Conservation (phyloP, 805 yeast species). For the Grigorovia transvaalensis region DNA sequence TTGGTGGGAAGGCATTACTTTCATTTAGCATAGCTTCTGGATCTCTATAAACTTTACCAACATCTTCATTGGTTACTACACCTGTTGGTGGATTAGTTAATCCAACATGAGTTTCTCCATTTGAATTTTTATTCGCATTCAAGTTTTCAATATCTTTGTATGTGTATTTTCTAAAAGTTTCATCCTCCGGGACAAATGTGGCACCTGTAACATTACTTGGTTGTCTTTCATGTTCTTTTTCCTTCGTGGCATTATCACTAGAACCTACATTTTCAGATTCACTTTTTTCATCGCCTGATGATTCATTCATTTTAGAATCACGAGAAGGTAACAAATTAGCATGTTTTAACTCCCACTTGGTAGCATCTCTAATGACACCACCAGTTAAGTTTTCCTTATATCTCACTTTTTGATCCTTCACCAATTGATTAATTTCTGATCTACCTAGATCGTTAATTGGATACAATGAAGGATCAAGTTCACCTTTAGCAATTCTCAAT, state of each 20-base stretch:
- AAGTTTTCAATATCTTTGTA: conserved; percentile 12
- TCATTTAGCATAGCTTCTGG: conserved; percentile 13
- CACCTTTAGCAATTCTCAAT: conserved; percentile 30
- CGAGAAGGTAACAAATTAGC: conserved; percentile 22
- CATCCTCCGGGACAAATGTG: conserved; percentile 23
- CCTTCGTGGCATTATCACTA: conserved; percentile 1
- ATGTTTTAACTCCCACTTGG: conserved; percentile 20
- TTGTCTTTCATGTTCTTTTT: conserved; percentile 2
- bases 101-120: neutral
- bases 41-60: conserved; percentile 19
- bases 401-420: conserved; percentile 28
- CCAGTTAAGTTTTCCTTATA: conserved; percentile 17
- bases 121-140: neutral
- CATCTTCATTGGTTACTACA: conserved; percentile 15
- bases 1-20: conserved; percentile 21
- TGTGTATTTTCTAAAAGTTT: conserved; percentile 17
- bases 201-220: conserved; percentile 4
- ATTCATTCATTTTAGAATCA: neutral
- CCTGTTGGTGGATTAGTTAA: conserved; percentile 4
- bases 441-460: conserved; percentile 58
- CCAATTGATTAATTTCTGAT: conserved; percentile 44
- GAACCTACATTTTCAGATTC: neutral
- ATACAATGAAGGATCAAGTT: conserved; percentile 33
- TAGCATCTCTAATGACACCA: conserved; percentile 23
- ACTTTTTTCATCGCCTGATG: neutral